A percentile compares a stretch with the other conserved stretches of the same genome.
phyloP scores from a whole-genome alignment of 352 stramenopile species.

The Globisporangium mamillatum region DNA sequence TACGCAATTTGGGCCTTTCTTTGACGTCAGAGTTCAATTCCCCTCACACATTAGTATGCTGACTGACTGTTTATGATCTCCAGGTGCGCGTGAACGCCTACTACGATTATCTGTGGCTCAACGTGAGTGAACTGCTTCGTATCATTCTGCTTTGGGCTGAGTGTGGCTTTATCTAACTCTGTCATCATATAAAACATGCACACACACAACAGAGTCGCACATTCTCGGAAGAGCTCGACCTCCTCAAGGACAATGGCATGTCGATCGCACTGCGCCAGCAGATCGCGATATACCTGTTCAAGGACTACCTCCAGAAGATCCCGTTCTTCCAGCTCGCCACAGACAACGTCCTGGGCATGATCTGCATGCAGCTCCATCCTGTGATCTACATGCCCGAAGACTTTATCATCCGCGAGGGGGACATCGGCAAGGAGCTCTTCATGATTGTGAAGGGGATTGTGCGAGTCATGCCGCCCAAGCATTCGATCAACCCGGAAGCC shows the following conservation, averaged over 20 bases:
- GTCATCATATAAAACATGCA: background rate
- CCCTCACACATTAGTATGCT: too few relatives aligned
- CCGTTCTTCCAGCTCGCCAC: constrained; percentile 68
- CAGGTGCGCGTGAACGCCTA: constrained; percentile 53
- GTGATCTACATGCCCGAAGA: constrained; percentile 70
- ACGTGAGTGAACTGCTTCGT: constrained; percentile 24
- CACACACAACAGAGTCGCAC: constrained; percentile 40
- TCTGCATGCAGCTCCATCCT: constrained; percentile 65
- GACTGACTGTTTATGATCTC: background rate
- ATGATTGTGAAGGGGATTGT: constrained; percentile 76
- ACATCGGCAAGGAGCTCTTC: constrained; percentile 68
- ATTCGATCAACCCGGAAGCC: constrained; percentile 20
- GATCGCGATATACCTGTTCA: constrained; percentile 70
- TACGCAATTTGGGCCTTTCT: constrained; percentile 15
- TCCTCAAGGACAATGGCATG: constrained; percentile 67
- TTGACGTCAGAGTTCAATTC: background rate
- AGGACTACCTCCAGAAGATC: constrained; percentile 67
- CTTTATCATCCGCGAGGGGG: constrained; percentile 59
- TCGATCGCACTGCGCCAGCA: constrained; percentile 50
- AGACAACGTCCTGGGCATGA: constrained; percentile 59
- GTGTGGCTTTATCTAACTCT: background rate
- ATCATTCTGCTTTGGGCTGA: background rate
- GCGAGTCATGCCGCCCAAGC: constrained; percentile 45
- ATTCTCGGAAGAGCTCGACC: constrained; percentile 52
- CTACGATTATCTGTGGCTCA: constrained; percentile 74